Evolutionary conservation across 306 rosid genomes (phyloP).

Genomic region (Cucurbita ficifolia): DNA sequence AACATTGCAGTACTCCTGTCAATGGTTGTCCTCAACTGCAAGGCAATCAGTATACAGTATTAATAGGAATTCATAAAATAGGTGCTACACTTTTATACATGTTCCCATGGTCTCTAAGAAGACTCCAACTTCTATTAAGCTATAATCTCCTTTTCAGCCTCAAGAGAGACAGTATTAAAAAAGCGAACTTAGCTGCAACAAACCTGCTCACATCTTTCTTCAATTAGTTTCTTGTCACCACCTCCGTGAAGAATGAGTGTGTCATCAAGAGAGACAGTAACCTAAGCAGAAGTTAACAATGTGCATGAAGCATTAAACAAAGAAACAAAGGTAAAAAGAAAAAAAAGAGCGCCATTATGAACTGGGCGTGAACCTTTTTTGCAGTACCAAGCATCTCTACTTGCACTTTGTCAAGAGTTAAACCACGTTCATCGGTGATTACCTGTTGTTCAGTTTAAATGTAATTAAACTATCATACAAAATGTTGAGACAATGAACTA

Average conservation of each 20-base stretch:
- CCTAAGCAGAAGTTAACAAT: conserved; percentile 29
- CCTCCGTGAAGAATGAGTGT: conserved; percentile 82
- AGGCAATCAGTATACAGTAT: conserved; percentile 2
- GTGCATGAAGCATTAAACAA: background rate
- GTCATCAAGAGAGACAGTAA: conserved; percentile 73
- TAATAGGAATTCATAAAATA: background rate
- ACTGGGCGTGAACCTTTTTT: conserved; percentile 45
- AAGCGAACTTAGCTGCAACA: background rate
- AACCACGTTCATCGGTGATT: conserved; percentile 60
- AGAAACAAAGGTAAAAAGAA: background rate
- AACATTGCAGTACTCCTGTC: conserved; percentile 56
- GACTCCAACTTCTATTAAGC: background rate
- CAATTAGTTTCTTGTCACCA: conserved; percentile 82
- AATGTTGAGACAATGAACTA: background rate
- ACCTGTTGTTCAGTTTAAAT: conserved; percentile 32
- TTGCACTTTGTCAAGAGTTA: conserved; percentile 70
- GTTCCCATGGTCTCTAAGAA: background rate
- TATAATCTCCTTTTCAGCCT: background rate
- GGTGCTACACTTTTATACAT: background rate
- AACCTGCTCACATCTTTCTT: conserved; percentile 90
- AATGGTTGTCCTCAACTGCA: conserved; percentile 61
- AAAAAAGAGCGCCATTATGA: background rate
- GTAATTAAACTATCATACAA: background rate
- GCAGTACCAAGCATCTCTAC: conserved; percentile 77
- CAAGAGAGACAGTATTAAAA: background rate